phyloP scores from a whole-genome alignment of 495 filamentous ascomycete genomes.

The Extremus antarcticus region DNA sequence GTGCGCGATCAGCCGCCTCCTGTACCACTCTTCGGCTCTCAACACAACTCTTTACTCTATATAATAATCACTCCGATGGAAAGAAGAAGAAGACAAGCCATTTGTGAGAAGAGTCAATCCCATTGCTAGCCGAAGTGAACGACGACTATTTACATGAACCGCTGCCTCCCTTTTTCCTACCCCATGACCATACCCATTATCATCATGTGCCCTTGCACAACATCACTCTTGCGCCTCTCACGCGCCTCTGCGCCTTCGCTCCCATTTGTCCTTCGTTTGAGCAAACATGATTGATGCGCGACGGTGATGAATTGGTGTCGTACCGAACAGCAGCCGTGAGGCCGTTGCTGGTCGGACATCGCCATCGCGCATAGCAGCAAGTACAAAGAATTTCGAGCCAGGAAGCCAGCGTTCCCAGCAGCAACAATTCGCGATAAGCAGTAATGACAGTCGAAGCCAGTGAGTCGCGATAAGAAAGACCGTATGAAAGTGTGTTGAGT shows the following conservation, averaged over 20 bases:
- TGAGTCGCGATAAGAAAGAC: background rate
- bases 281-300: background rate
- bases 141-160: background rate
- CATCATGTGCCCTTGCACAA: background rate
- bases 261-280: no score
- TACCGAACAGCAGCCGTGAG: background rate
- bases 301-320: background rate
- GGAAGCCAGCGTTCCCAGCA: no score
- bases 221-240: no score
- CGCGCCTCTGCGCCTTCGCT: no score
- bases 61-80: background rate
- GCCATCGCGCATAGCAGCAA: background rate
- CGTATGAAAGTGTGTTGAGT: background rate
- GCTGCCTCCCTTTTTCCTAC: slow-evolving; percentile 1
- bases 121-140: background rate
- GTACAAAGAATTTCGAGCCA: background rate
- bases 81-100: background rate
- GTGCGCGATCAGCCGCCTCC: no score
- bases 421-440: background rate
- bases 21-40: background rate
- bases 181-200: background rate
- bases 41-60: background rate
- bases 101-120: slow-evolving; percentile 4
- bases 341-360: background rate
- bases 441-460: background rate